A percentile compares a stretch with the other conserved stretches of the same genome.
These are phyloP conservation scores for Arthonia radiata DNA, from an alignment of 495 filamentous ascomycete species.

Conservation along the genomic window DNA sequence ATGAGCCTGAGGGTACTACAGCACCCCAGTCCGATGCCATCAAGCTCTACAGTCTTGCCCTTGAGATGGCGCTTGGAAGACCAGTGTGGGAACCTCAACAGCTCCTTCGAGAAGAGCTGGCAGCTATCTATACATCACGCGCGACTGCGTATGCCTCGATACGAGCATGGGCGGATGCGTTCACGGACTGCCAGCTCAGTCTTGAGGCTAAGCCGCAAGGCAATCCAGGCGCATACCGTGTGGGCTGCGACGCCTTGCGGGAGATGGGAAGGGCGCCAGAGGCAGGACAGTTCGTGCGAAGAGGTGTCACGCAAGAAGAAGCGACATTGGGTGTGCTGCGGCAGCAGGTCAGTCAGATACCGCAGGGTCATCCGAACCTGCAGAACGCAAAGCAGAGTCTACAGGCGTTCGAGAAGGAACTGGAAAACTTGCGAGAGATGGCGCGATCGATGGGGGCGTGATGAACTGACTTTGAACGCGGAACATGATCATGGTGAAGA, in stretches of 20 bases:
- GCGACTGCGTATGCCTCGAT: conserved; percentile 73
- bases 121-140: conserved; percentile 57
- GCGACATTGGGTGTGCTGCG: too few relatives aligned
- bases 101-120: conserved; percentile 61
- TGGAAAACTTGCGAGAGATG: too few relatives aligned
- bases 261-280: conserved; percentile 84
- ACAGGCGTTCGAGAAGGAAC: too few relatives aligned
- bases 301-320: too few relatives aligned
- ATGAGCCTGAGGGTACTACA: too few relatives aligned
- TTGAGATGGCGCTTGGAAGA: conserved; percentile 64
- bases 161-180: conserved; percentile 55
- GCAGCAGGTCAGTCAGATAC: too few relatives aligned
- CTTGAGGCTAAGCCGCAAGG: conserved; percentile 70
- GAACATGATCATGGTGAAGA: too few relatives aligned
- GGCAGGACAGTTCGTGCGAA: conserved; percentile 44
- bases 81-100: conserved; percentile 70
- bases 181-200: conserved; percentile 60
- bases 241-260: conserved; percentile 50
- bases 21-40: conserved; percentile 46
- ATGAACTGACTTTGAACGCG: too few relatives aligned
- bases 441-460: too few relatives aligned
- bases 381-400: too few relatives aligned
- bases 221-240: conserved; percentile 89
- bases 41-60: conserved; percentile 53
- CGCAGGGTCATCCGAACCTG: too few relatives aligned